Evolutionary conservation across 495 filamentous ascomycete species (phyloP).

Genomic region (Ramalina peruviana): DNA sequence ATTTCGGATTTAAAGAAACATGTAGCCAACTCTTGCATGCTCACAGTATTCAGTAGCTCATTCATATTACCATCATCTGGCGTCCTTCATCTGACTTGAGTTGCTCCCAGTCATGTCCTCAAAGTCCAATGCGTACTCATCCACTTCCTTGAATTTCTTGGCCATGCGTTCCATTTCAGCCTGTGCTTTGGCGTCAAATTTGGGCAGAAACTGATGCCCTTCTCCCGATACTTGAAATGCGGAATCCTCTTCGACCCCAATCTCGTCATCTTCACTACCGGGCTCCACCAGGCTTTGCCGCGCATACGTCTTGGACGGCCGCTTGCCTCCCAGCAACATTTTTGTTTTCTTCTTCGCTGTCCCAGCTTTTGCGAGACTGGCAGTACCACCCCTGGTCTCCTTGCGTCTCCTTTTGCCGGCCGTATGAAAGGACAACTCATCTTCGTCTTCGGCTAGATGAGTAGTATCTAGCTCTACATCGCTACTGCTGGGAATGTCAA

Average conservation of each 20-base stretch:
- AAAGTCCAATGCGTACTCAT: conserved; percentile 49
- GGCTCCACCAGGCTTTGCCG: conserved; percentile 5
- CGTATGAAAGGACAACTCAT: conserved; percentile 13
- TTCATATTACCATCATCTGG: conserved; percentile 13
- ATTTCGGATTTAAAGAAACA: too few species aligned
- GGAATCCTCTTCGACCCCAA: background rate
- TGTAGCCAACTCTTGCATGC: too few species aligned
- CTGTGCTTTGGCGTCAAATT: conserved; percentile 4
- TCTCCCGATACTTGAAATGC: background rate
- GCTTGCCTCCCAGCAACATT: background rate
- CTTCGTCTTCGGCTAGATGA: conserved; percentile 13
- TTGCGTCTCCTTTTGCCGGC: conserved; percentile 6
- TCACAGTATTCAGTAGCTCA: too few species aligned
- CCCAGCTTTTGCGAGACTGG: background rate
- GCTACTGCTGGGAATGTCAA: conserved; percentile 16
- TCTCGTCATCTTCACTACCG: background rate
- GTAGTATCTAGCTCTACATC: conserved; percentile 10
- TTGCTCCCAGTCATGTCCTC: conserved; percentile 33
- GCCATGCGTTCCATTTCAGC: conserved; percentile 15
- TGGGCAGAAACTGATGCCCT: background rate
- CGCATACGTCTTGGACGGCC: conserved; percentile 8
- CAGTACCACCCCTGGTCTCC: background rate
- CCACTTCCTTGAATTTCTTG: conserved; percentile 44
- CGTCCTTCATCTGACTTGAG: conserved; percentile 23
- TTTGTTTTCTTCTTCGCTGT: background rate